Evolutionary conservation across 2,329 filamentous ascomycete genomes (phyloP).

Genomic region (Nothomitra cinnamomea): DNA sequence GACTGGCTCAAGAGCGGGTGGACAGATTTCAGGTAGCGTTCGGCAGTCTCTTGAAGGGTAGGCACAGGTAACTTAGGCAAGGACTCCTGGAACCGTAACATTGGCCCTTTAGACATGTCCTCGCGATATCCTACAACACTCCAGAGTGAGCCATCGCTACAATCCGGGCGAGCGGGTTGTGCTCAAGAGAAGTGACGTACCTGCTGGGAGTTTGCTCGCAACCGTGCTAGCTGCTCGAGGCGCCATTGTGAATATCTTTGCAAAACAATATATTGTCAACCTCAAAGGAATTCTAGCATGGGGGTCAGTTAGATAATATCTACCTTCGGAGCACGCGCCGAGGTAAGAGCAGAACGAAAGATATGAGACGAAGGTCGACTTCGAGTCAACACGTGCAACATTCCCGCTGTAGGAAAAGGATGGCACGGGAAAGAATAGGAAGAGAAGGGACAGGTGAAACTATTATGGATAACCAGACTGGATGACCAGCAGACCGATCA

Average conservation of each 20-base stretch:
- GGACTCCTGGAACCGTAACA: slow-evolving; percentile 77
- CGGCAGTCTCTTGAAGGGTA: slow-evolving; percentile 64
- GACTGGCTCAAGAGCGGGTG: slow-evolving; percentile 51
- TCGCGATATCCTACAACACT: slow-evolving; percentile 50
- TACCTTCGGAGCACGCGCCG: not conserved
- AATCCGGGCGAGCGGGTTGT: slow-evolving; percentile 3
- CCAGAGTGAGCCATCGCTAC: slow-evolving; percentile 4
- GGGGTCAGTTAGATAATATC: not conserved
- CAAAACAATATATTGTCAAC: not conserved
- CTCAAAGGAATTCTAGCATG: not conserved
- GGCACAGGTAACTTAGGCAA: slow-evolving; percentile 65
- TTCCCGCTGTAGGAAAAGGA: not conserved
- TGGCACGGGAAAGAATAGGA: not conserved
- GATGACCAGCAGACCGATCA: not conserved
- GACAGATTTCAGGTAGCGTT: slow-evolving; percentile 64
- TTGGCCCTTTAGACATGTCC: slow-evolving; percentile 60
- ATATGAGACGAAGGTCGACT: not conserved
- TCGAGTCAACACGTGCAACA: slow-evolving; percentile 1
- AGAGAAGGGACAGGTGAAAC: not conserved
- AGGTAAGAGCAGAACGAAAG: not conserved
- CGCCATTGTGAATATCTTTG: not conserved
- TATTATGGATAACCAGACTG: not conserved
- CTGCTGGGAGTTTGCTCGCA: slow-evolving; percentile 24
- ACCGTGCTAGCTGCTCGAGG: slow-evolving; percentile 9
- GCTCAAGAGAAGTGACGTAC: slow-evolving; percentile 18